phyloP scores from a whole-genome alignment of 2,329 filamentous ascomycete species.

The Aspergillus costaricaensis region DNA sequence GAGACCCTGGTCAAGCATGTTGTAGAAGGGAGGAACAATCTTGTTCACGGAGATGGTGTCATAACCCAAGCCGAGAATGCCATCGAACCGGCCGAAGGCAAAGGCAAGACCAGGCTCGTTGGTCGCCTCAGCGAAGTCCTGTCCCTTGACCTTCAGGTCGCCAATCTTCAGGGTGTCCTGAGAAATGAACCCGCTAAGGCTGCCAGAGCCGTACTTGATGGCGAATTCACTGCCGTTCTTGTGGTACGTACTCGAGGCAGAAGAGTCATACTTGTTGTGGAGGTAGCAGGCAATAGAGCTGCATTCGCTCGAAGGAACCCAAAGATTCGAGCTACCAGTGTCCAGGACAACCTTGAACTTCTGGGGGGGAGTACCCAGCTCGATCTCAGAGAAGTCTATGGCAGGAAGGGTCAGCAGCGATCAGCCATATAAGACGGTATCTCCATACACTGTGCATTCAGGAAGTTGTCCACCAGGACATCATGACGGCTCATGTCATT shows the following conservation, averaged over 20 bases:
- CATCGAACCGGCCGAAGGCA: conserved; percentile 95
- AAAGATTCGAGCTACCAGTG: conserved; percentile 97
- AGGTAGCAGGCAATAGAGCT: conserved; percentile 97
- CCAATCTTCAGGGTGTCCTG: conserved; percentile 85
- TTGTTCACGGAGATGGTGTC: conserved; percentile 96
- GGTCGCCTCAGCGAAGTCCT: conserved; percentile 96
- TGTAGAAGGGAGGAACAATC: conserved; percentile 95
- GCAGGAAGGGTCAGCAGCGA: conserved; percentile 13
- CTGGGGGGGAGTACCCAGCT: conserved; percentile 87
- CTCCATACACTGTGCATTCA: conserved; percentile 92
- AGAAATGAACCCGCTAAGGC: conserved; percentile 90
- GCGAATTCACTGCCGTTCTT: conserved; percentile 89
- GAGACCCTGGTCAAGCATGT: conserved; percentile 85
- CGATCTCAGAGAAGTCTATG: conserved; percentile 94
- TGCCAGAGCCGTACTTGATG: conserved; percentile 94
- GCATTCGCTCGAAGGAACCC: conserved; percentile 91
- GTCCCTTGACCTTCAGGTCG: conserved; percentile 81
- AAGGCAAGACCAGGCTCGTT: conserved; percentile 95
- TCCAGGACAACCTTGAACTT: conserved; percentile 98
- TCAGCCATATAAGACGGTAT: conserved; percentile 33
- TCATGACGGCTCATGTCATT: conserved; percentile 69
- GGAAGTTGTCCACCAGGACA: conserved; percentile 92
- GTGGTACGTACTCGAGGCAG: conserved; percentile 85
- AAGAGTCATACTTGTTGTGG: conserved; percentile 94
- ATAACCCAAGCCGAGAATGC: conserved; percentile 91